Evolutionary conservation across 2,329 filamentous ascomycete species (phyloP).

Genomic region (Aspergillus neoniger): DNA sequence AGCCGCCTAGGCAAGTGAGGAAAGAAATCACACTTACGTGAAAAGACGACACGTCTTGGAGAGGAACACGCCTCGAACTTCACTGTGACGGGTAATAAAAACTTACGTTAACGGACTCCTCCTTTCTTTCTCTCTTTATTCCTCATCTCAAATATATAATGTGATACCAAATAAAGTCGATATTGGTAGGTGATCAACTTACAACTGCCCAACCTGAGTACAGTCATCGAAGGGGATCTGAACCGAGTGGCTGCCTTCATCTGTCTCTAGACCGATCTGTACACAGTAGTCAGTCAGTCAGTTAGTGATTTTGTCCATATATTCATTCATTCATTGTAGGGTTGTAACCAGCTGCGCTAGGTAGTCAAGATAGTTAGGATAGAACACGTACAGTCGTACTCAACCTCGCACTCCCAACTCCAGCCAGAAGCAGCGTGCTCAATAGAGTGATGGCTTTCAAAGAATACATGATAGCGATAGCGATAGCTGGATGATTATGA

Average conservation of each 20-base stretch:
- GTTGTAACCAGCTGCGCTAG: too few relatives aligned
- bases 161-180: too few relatives aligned
- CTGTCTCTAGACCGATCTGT: conserved; percentile 1
- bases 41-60: conserved; percentile 15
- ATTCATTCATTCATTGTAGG: neutral
- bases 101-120: too few relatives aligned
- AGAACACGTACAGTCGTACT: neutral
- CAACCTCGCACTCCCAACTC: neutral
- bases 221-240: conserved; percentile 5
- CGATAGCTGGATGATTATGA: too few relatives aligned
- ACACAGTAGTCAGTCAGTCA: neutral
- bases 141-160: neutral
- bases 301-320: too few relatives aligned
- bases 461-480: neutral
- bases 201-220: neutral
- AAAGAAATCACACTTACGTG: conserved; percentile 12
- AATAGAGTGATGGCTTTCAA: neutral
- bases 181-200: neutral
- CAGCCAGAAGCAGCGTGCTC: neutral
- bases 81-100: neutral
- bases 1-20: too few relatives aligned
- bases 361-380: too few relatives aligned
- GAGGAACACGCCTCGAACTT: conserved; percentile 11
- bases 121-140: neutral
- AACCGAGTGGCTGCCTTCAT: neutral